phyloP scores from a whole-genome alignment of 345 rosid species.

The Pistacia vera region DNA sequence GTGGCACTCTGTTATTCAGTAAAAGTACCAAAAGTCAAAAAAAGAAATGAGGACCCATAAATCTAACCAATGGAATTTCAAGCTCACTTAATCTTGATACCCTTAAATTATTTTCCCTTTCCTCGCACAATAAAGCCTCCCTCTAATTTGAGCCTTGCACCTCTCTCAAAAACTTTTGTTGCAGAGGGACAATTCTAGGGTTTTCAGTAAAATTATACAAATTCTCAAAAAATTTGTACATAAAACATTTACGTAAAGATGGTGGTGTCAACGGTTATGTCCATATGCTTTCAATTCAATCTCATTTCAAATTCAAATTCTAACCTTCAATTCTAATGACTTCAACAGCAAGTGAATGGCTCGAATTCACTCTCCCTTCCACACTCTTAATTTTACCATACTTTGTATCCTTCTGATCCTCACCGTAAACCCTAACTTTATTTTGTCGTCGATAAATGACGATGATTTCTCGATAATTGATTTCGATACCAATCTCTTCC shows the following conservation, averaged over 20 bases:
- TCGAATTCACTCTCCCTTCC: constrained; percentile 40
- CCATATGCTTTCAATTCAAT: constrained; percentile 30
- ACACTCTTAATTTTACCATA: constrained; percentile 26
- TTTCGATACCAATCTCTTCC: constrained; percentile 53
- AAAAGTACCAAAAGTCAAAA: neutral
- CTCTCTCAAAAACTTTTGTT: constrained; percentile 22
- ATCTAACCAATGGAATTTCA: neutral
- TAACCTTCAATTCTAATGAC: constrained; percentile 54
- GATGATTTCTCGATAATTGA: constrained; percentile 43
- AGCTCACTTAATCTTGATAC: constrained; percentile 24
- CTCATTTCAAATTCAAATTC: constrained; percentile 38
- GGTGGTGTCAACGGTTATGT: constrained; percentile 24
- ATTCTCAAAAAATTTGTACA: neutral
- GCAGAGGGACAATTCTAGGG: constrained; percentile 38
- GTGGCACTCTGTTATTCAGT: constrained; percentile 1
- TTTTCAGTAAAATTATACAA: constrained; percentile 21
- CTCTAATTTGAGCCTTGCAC: constrained; percentile 16
- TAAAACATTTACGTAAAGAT: constrained; percentile 14
- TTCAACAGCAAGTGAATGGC: constrained; percentile 58
- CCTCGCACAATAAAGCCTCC: constrained; percentile 25
- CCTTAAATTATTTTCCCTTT: neutral
- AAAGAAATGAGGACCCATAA: neutral
- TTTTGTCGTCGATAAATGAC: constrained; percentile 27
- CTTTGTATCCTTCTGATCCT: constrained; percentile 33
- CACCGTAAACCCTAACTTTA: constrained; percentile 32